Percentiles rank a stretch among this genome's conserved stretches.
Evolutionary conservation across 495 filamentous ascomycete species (phyloP).

Genomic region (Corynascus novoguineensis): DNA sequence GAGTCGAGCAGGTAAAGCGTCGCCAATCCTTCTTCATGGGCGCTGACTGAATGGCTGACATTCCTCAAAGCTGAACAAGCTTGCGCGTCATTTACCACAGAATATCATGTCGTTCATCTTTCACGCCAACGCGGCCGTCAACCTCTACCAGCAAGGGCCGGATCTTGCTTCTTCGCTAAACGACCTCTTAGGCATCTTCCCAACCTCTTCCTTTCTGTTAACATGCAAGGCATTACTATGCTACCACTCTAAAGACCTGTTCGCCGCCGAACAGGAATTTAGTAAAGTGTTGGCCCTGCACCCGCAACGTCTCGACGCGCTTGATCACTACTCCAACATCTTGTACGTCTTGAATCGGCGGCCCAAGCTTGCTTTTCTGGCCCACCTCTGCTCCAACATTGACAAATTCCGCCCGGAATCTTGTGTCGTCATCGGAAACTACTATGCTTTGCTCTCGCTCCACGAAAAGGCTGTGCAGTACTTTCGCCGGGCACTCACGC

Average conservation of each 20-base stretch:
- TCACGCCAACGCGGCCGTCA: slow-evolving; percentile 80
- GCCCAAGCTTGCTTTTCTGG: slow-evolving; percentile 86
- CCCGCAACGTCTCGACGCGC: slow-evolving; percentile 80
- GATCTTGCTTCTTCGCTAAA: slow-evolving; percentile 64
- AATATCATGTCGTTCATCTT: slow-evolving; percentile 94
- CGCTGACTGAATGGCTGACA: slow-evolving; percentile 25
- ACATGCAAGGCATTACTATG: slow-evolving; percentile 81
- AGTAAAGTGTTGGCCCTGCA: slow-evolving; percentile 69
- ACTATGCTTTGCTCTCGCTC: slow-evolving; percentile 85
- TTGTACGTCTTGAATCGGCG: slow-evolving; percentile 85
- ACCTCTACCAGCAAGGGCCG: slow-evolving; percentile 80
- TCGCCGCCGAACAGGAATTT: slow-evolving; percentile 80
- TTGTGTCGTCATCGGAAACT: slow-evolving; percentile 94
- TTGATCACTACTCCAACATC: slow-evolving; percentile 96
- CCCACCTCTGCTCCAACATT: slow-evolving; percentile 78
- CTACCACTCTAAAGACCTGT: slow-evolving; percentile 92
- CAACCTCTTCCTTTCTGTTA: slow-evolving; percentile 77
- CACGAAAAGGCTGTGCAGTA: slow-evolving; percentile 99
- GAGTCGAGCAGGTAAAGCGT: slow-evolving; percentile 67
- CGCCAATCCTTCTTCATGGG: background rate
- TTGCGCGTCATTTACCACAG: slow-evolving; percentile 61
- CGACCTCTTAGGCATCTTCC: slow-evolving; percentile 77
- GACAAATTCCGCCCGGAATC: slow-evolving; percentile 98
- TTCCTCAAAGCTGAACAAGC: slow-evolving; percentile 40
- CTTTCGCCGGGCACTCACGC: slow-evolving; percentile 90